These are phyloP conservation scores for Thelephora terrestris DNA, from an alignment of 1,284 basidiomycete genomes.

Conservation along the genomic window DNA sequence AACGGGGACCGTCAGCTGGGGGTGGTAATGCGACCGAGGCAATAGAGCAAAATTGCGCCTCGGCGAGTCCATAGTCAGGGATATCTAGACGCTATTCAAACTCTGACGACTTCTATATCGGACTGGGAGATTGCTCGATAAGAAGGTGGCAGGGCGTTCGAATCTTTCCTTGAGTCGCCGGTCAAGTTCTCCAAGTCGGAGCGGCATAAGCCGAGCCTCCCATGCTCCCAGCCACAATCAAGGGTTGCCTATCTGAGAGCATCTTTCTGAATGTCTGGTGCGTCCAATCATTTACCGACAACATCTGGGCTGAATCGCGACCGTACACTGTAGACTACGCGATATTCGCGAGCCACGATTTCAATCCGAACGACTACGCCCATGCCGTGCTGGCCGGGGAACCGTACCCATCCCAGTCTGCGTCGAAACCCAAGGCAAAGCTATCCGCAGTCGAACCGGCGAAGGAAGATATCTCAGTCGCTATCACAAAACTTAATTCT, in stretches of 20 bases:
- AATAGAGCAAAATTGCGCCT: too few relatives aligned
- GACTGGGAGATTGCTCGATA: too few relatives aligned
- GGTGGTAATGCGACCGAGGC: too few relatives aligned
- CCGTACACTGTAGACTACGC: slow-evolving; percentile 40
- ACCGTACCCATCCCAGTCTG: slow-evolving; percentile 43
- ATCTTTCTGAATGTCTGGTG: slow-evolving; percentile 3
- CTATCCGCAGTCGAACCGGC: slow-evolving; percentile 41
- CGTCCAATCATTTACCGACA: slow-evolving; percentile 7
- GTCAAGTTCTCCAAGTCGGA: too few relatives aligned
- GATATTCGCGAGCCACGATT: slow-evolving; percentile 58
- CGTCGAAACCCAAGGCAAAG: slow-evolving; percentile 21
- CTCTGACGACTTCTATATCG: too few relatives aligned
- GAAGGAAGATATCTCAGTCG: slow-evolving; percentile 80
- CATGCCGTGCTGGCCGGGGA: slow-evolving; percentile 80
- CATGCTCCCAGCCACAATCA: background rate
- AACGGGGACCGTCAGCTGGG: too few relatives aligned
- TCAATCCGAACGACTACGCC: slow-evolving; percentile 83
- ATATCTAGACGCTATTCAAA: too few relatives aligned
- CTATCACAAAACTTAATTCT: slow-evolving; percentile 74
- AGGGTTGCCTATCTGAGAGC: background rate
- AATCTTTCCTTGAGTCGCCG: too few relatives aligned
- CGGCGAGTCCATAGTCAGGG: too few relatives aligned
- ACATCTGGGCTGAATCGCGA: background rate
- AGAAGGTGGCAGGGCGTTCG: too few relatives aligned
- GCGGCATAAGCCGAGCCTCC: too few relatives aligned